Evolutionary conservation across 2,329 filamentous ascomycete species (phyloP).

Genomic region (Fusarium coicis): DNA sequence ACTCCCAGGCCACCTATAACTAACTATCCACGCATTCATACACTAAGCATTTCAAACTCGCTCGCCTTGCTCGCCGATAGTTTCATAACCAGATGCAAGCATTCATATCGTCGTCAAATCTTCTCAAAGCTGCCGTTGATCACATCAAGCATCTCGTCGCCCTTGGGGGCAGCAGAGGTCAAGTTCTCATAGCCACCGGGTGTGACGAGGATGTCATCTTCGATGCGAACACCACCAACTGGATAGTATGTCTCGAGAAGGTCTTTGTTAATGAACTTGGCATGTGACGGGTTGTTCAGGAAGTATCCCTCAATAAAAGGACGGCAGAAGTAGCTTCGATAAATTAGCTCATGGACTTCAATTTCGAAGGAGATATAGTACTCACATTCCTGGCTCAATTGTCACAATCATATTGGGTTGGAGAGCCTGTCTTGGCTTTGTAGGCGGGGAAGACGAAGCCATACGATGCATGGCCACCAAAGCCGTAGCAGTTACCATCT

Average conservation of each 20-base stretch:
- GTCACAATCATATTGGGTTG: conserved; percentile 77
- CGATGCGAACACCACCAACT: conserved; percentile 91
- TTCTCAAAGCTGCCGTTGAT: conserved; percentile 57
- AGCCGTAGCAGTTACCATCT: conserved; percentile 52
- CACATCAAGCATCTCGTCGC: conserved; percentile 73
- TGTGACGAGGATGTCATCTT: conserved; percentile 89
- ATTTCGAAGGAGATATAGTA: conserved; percentile 9
- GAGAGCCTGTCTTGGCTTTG: conserved; percentile 55
- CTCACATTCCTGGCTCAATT: conserved; percentile 78
- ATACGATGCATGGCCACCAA: conserved; percentile 45
- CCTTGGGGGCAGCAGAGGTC: conserved; percentile 78
- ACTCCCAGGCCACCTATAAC: background rate
- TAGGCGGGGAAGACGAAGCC: conserved; percentile 42
- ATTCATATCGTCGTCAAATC: conserved; percentile 19
- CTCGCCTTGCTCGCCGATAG: background rate
- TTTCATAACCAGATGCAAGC: background rate
- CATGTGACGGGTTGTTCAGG: conserved; percentile 66
- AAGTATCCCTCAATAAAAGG: conserved; percentile 79
- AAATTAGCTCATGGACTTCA: background rate
- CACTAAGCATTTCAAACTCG: background rate
- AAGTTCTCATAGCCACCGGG: conserved; percentile 84
- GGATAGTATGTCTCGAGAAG: conserved; percentile 76
- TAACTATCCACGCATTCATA: background rate
- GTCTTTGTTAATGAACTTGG: conserved; percentile 71
- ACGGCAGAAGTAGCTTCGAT: conserved; percentile 74